Evolutionary conservation across 768 basidiomycete genomes (phyloP), one percentile per base, ranked within the genome.

Genomic region (Rhizopogon salebrosus): DNA sequence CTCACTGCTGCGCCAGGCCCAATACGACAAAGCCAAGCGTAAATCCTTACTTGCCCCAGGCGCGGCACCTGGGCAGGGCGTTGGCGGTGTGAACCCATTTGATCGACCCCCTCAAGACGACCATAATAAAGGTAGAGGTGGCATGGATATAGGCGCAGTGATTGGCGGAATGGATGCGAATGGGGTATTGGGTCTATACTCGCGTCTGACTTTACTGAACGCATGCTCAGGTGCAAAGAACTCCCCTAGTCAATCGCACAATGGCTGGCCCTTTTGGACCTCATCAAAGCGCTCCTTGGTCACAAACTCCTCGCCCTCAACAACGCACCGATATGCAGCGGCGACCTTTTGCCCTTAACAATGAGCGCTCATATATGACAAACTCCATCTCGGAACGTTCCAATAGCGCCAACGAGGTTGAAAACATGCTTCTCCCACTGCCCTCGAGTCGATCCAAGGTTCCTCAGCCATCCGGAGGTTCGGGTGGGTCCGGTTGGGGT

Each of bases 11-110:
- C 26, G 35, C 49, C 53, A 92, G 90, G 72, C 71, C 38, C 87
- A 90, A 60, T 80, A 86, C 55, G 91, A 93, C 64, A 90, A 88
- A 63, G 77, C 91, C 58, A 93, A 90, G 70, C 80, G 90, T 52
- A 92, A 82, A 60, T 80, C 87, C 13, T 75, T 93, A 16, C 80
- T 93, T 22, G 82, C 74, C n/a, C 70, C 76, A 6, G 58, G 61
- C 48, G 27, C 36, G 31, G 60, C 56, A 16, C 31, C 58, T 4
- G 54, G 56, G 9, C 60, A 64, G 10, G 60, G 61, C 16, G 56
- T 37, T 43, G 41, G 53, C n/a, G 41, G 54, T n/a, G 51, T 60
- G 39, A 45, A 54, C 41, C 52, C 52, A 23, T 35, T 57, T 29
- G 57, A 61, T 27, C 60, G 56, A 51, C 55, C 56, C 3, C 38